Evolutionary conservation across 768 basidiomycete species (phyloP).

Genomic region (Glaciozyma antarctica): DNA sequence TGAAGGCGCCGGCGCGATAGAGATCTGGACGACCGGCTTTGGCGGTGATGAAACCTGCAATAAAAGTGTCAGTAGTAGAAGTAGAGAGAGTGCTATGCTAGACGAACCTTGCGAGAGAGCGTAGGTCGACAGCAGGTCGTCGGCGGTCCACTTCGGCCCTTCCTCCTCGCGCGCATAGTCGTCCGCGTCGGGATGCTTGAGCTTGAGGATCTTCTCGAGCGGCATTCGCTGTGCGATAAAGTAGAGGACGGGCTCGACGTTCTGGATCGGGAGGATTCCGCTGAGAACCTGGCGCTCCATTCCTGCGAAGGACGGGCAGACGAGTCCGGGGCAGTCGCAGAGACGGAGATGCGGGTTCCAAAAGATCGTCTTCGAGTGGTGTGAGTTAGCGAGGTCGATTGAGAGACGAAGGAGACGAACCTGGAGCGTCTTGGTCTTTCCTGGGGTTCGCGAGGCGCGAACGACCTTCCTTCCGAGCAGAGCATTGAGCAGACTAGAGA

Average conservation of each 20-base stretch:
- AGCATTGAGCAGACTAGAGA: constrained; percentile 63
- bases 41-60: constrained; percentile 53
- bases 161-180: constrained; percentile 48
- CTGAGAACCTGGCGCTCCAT: constrained; percentile 66
- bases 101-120: constrained; percentile 65
- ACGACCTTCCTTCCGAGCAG: constrained; percentile 71
- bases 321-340: constrained; percentile 90
- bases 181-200: constrained; percentile 35
- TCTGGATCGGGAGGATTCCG: constrained; percentile 17
- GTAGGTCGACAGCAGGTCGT: constrained; percentile 69
- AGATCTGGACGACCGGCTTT: constrained; percentile 82
- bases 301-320: constrained; percentile 72
- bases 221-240: constrained; percentile 60
- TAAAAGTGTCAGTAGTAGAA: not conserved
- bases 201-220: constrained; percentile 62
- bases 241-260: constrained; percentile 69
- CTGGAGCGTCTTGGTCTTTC: constrained; percentile 48
- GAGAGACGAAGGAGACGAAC: constrained; percentile 39
- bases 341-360: constrained; percentile 77
- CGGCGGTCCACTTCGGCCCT: constrained; percentile 72
- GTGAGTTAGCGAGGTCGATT: constrained; percentile 55
- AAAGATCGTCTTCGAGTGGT: constrained; percentile 58
- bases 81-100: not conserved
- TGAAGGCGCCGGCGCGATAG: constrained; percentile 59
- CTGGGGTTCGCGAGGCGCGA: constrained; percentile 72